Base-by-base conservation (phyloP, 2,329 filamentous ascomycete species). In the Arthroderma sp. region DNA sequence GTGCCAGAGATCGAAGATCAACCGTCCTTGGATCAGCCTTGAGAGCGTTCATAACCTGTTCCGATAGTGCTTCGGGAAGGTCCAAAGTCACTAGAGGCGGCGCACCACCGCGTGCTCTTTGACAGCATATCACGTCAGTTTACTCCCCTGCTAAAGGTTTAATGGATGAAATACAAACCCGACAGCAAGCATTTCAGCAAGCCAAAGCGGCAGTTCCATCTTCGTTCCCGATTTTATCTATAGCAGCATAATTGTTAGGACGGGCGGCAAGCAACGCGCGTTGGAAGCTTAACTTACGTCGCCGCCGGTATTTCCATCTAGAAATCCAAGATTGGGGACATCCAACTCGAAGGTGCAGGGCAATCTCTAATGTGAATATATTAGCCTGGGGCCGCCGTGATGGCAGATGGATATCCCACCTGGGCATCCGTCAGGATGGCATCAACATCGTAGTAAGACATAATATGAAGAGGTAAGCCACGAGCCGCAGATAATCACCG, bases 301-400 rank as follows among this genome's bases (percentile, higher is more conserved):
- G 52, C 72, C 72, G 38, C 73, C 75, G 27, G 83, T 75, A 57
- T 85, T 89, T 57, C 87, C 87, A 65, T 94, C 87, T 48, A 98
- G 74, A 61, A 94, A 86, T 53, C 88, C 88, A 38, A 96, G 77
- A 46, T 84, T 80, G 15, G 87, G 83, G 30, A 94, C 81, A 48
- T 89, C 83, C 57, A 95, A 77, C 59, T 94, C 84, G 66, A 96
- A 95, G 42, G 84, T 93, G 69, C 88, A 94, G 36, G 91, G 89
- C 30, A 95, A 78, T 83, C 95, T 96, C 80, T 94, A 36, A 15
- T 30, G 9, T 22, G n/a, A 33, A 37, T 29, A 39, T 33, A n/a
- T 30, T 33, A 27, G 2, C 8, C 1, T 22, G 2, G 22, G 8
- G 37, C 22, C 22, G 8, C 22, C 32, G 32, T 11, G 11, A 34